Evolutionary conservation across 306 rosid species (phyloP), one percentile per base, ranked within the genome.

Genomic region (Fagus crenata): DNA sequence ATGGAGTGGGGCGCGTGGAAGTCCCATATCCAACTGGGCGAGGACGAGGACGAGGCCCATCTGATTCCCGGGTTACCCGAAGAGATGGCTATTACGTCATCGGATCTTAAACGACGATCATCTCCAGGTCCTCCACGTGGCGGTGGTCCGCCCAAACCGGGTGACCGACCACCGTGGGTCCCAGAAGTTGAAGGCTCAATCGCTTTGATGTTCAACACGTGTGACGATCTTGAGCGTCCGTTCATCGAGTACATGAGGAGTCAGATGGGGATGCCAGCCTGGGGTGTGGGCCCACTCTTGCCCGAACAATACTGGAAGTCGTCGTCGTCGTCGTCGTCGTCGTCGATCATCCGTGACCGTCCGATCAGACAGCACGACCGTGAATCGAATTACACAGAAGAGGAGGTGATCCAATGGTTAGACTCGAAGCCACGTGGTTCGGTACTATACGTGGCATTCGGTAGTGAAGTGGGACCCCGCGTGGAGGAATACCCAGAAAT

Each of bases 221-320:
- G 94, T 77, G 87, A 89, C 5, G 94, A 88, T 53, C 82, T 92
- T 9, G 97, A 92, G 83, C 85, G 67, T 53, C 87, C 86, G 0
- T 92, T 92, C 64, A 58, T 92, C 3, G 72, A 82, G 0, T 88
- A 88, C 79, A 22, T 90, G 0, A 73, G 68, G 0, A 51, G 43
- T n/a, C 81, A 81, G 7, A 63, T 80, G 2, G 75, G 67, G 4
- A 85, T 76, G 67, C 93, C 93, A 2, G 88, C 87, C 0, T 92
- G 91, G 90, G 91, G 88, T 7, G 89, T 92, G 31, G 97, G 97
- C 0, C 95, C 97, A 6, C 93, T 92, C 71, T 42, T 89, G 37
- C 97, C 95, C 0, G 93, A 85, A 15, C 83, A 86, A 3, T 92
- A 79, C 32, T 92, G 93, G 97, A 90, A 81, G 2, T 81, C 92